phyloP scores from a whole-genome alignment of 495 filamentous ascomycete species.

The Talaromyces nanjingensis region DNA sequence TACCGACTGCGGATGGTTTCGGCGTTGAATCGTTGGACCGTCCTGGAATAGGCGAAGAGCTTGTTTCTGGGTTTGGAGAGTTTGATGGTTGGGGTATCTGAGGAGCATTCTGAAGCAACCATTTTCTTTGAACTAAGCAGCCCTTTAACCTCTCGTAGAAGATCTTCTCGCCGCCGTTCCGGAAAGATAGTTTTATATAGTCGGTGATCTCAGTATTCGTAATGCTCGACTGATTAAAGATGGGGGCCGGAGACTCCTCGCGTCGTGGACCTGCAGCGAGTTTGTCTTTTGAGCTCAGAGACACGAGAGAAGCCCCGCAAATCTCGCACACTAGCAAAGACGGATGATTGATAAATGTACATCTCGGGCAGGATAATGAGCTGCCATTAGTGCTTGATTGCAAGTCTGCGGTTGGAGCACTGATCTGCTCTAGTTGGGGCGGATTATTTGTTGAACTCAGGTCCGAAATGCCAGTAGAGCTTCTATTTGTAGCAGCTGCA shows the following conservation, averaged over 20 bases:
- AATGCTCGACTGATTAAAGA: constrained; percentile 32
- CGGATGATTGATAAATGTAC: constrained; percentile 91
- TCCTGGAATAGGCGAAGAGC: constrained; percentile 18
- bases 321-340: constrained; percentile 84
- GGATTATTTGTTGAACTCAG: not conserved
- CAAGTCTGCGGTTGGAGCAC: constrained; percentile 3
- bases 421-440: constrained; percentile 10
- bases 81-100: constrained; percentile 66
- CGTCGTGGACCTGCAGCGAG: constrained; percentile 31
- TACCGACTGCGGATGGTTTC: constrained; percentile 67
- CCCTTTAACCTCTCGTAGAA: constrained; percentile 86
- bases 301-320: constrained; percentile 67
- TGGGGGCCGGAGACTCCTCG: constrained; percentile 73
- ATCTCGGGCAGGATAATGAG: constrained; percentile 65
- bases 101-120: constrained; percentile 90
- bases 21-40: constrained; percentile 11
- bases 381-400: constrained; percentile 10
- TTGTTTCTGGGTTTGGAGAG: constrained; percentile 9
- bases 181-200: constrained; percentile 85
- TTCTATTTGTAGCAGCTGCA: constrained; percentile 51
- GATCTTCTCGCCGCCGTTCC: constrained; percentile 78
- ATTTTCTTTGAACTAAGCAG: constrained; percentile 87
- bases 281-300: constrained; percentile 14
- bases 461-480: not conserved
- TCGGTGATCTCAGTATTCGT: constrained; percentile 55